A percentile compares a stretch with the other conserved stretches of the same genome.
phyloP scores from a whole-genome alignment of 1,139 yeast species.

The Diutina neorugosa region DNA sequence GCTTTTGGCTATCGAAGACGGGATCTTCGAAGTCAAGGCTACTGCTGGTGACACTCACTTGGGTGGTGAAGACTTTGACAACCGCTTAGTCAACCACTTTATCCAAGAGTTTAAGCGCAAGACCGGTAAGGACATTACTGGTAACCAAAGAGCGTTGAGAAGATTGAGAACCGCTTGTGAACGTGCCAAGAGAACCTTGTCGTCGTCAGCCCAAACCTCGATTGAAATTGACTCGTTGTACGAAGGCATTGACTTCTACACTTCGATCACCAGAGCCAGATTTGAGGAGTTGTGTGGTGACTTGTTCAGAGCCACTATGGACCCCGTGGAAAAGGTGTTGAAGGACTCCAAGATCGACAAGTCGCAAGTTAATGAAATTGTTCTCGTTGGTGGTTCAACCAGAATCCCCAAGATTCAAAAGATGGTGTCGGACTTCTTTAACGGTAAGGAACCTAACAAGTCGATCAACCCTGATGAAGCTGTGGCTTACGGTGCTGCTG shows the following conservation, averaged over 20 bases:
- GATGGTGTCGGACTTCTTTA: constrained; percentile 74
- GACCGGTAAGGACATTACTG: constrained; percentile 63
- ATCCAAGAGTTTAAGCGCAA: constrained; percentile 70
- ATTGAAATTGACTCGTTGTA: constrained; percentile 90
- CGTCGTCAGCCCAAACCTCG: constrained; percentile 82
- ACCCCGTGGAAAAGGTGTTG: constrained; percentile 88
- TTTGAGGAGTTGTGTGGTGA: constrained; percentile 87
- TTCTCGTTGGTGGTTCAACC: constrained; percentile 93
- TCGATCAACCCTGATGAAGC: constrained; percentile 88
- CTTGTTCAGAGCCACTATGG: constrained; percentile 77
- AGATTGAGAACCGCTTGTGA: constrained; percentile 93
- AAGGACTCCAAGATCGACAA: constrained; percentile 80
- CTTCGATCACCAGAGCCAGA: constrained; percentile 87
- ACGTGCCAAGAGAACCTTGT: constrained; percentile 90
- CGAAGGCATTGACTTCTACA: constrained; percentile 92
- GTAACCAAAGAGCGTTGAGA: constrained; percentile 70
- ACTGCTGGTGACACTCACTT: constrained; percentile 45
- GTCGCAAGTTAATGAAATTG: constrained; percentile 81
- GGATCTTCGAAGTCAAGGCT: constrained; percentile 41
- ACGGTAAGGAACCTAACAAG: constrained; percentile 88
- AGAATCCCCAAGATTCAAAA: constrained; percentile 97
- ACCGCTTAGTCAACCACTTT: constrained; percentile 4
- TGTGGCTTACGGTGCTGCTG: constrained; percentile 45
- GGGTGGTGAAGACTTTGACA: constrained; percentile 70
- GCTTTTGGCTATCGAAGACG: constrained; percentile 37